Evolutionary conservation across 768 basidiomycete species (phyloP).

Genomic region (Agaricus sinodeliciosus): DNA sequence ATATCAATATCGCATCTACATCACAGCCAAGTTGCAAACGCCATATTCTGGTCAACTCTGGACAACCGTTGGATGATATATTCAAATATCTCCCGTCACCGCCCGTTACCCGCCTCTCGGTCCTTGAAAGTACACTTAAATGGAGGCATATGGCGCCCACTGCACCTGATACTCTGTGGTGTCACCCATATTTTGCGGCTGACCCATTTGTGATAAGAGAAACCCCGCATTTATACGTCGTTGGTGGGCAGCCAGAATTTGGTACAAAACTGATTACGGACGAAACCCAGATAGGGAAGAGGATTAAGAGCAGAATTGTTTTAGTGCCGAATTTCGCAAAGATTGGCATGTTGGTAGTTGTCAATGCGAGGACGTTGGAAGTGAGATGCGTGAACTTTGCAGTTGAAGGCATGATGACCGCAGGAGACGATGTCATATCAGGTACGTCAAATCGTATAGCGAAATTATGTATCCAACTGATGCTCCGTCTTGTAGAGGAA

Average conservation of each 20-base stretch:
- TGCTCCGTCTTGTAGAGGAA: slow-evolving; percentile 10
- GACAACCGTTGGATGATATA: slow-evolving; percentile 93
- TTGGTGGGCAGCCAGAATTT: slow-evolving; percentile 88
- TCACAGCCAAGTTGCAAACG: slow-evolving; percentile 25
- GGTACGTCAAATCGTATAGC: slow-evolving; percentile 11
- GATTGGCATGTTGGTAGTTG: slow-evolving; percentile 71
- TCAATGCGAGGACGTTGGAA: slow-evolving; percentile 73
- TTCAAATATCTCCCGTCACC: slow-evolving; percentile 83
- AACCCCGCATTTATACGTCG: slow-evolving; percentile 85
- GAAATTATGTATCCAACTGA: background rate
- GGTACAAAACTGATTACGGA: slow-evolving; percentile 60
- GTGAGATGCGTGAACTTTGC: slow-evolving; percentile 58
- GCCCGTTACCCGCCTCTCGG: slow-evolving; percentile 61
- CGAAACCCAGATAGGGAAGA: slow-evolving; percentile 20
- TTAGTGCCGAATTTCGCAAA: slow-evolving; percentile 76
- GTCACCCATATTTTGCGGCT: slow-evolving; percentile 81
- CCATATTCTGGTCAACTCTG: slow-evolving; percentile 78
- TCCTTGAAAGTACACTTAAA: slow-evolving; percentile 73
- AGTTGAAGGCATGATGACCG: slow-evolving; percentile 38
- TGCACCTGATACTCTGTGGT: slow-evolving; percentile 98
- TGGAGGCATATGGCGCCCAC: slow-evolving; percentile 99
- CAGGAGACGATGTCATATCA: slow-evolving; percentile 14
- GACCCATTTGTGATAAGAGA: slow-evolving; percentile 89
- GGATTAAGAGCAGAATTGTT: slow-evolving; percentile 59
- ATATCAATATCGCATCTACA: slow-evolving; percentile 58